Evolutionary conservation across 495 filamentous ascomycete species (phyloP).

Genomic region (Cairneyella variabilis): DNA sequence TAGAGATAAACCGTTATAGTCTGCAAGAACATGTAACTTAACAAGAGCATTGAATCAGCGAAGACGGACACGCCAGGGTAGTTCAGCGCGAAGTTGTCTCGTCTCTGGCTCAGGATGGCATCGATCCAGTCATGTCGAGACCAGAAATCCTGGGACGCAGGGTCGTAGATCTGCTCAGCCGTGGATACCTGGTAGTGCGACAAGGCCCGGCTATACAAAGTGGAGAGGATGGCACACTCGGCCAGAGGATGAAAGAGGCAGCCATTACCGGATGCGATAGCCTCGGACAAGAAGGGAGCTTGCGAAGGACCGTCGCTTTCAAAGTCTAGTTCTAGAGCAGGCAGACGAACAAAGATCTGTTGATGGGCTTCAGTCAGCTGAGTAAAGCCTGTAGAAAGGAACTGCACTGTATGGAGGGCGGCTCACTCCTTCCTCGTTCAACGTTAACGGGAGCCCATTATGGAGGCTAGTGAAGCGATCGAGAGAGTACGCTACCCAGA

Average conservation of each 20-base stretch:
- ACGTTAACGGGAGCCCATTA: slow-evolving; percentile 41
- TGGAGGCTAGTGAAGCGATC: slow-evolving; percentile 49
- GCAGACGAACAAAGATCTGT: neutral
- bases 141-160: slow-evolving; percentile 38
- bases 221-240: neutral
- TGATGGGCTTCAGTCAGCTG: neutral
- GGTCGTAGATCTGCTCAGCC: slow-evolving; percentile 10
- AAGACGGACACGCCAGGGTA: slow-evolving; percentile 33
- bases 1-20: neutral
- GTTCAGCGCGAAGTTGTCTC: slow-evolving; percentile 31
- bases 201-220: neutral
- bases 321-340: neutral
- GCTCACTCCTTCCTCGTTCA: slow-evolving; percentile 48
- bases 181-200: neutral
- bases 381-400: neutral
- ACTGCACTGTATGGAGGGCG: neutral
- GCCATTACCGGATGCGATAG: neutral
- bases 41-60: slow-evolving; percentile 40
- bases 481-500: slow-evolving; percentile 54
- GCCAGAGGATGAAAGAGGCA: neutral
- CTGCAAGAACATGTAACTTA: neutral
- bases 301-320: neutral
- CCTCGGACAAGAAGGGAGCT: neutral
- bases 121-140: slow-evolving; percentile 47
- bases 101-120: slow-evolving; percentile 33